These are phyloP conservation scores for Staphylotrichum longicolle DNA, from an alignment of 495 filamentous ascomycete genomes.

Conservation along the genomic window DNA sequence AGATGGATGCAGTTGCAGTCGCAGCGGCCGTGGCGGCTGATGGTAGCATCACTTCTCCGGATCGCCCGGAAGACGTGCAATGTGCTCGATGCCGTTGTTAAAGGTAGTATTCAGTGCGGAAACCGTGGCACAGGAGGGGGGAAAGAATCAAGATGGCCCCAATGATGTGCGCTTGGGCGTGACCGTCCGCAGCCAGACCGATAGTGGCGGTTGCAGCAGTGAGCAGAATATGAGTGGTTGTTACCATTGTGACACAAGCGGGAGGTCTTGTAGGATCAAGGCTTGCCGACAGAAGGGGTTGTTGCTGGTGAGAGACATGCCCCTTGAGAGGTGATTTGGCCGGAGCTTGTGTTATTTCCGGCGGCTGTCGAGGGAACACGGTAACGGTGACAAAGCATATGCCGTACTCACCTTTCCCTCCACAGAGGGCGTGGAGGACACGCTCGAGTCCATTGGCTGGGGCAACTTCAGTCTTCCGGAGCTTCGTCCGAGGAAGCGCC, in stretches of 20 bases:
- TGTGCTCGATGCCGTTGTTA: background rate
- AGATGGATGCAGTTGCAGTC: no score
- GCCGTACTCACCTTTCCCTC: background rate
- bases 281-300: background rate
- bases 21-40: conserved; percentile 1
- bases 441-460: background rate
- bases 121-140: background rate
- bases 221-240: background rate
- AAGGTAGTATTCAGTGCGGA: background rate
- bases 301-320: background rate
- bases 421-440: background rate
- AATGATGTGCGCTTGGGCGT: background rate
- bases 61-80: background rate
- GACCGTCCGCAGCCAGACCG: background rate
- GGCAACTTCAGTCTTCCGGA: no score
- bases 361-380: background rate
- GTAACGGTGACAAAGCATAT: background rate
- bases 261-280: background rate
- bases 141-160: background rate
- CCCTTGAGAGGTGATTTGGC: background rate
- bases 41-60: background rate
- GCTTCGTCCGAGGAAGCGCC: background rate
- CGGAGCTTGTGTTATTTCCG: background rate
- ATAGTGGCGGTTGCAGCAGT: background rate
- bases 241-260: background rate